Percentiles rank a stretch among this genome's conserved stretches.
Evolutionary conservation across 371 early-diverging fungal genomes (phyloP).

Genomic region (Neoconidiobolus thromboides): DNA sequence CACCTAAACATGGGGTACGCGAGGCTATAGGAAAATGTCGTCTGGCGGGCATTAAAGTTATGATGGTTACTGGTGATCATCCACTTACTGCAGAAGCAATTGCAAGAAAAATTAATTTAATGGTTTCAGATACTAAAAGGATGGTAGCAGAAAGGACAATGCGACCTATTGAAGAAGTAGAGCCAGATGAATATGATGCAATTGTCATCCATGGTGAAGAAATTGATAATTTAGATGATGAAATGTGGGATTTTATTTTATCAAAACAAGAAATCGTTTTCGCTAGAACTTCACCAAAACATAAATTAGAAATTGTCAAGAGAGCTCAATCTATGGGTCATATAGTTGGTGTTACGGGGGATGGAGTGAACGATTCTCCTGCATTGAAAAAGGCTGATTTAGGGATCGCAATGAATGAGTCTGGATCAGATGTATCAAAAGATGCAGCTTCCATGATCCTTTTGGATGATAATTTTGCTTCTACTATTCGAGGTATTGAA

Average conservation of each 20-base stretch:
- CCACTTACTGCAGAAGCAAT: conserved; percentile 74
- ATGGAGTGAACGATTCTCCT: conserved; percentile 84
- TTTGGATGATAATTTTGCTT: conserved; percentile 38
- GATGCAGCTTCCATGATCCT: conserved; percentile 95
- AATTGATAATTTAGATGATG: conserved; percentile 53
- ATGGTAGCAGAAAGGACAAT: conserved; percentile 43
- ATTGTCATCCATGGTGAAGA: conserved; percentile 81
- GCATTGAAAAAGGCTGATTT: conserved; percentile 90
- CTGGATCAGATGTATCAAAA: conserved; percentile 90
- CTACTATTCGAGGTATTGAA: conserved; percentile 15
- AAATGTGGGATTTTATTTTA: conserved; percentile 76
- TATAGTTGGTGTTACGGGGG: conserved; percentile 85
- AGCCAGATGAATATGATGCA: conserved; percentile 60
- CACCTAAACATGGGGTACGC: conserved; percentile 93
- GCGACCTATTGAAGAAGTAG: conserved; percentile 29
- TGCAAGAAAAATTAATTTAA: conserved; percentile 78
- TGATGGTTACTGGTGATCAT: conserved; percentile 96
- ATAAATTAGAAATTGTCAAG: conserved; percentile 76
- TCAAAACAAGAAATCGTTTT: conserved; percentile 73
- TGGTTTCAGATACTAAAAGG: conserved; percentile 68
- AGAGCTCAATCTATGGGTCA: conserved; percentile 63
- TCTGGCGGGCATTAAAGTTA: conserved; percentile 77
- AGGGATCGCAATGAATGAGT: conserved; percentile 91
- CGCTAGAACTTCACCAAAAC: conserved; percentile 77
- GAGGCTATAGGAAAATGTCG: conserved; percentile 83